Percentiles rank a stretch among this genome's conserved stretches.
Conservation (phyloP, 306 rosid genomes). For the Rubus idaeus region DNA sequence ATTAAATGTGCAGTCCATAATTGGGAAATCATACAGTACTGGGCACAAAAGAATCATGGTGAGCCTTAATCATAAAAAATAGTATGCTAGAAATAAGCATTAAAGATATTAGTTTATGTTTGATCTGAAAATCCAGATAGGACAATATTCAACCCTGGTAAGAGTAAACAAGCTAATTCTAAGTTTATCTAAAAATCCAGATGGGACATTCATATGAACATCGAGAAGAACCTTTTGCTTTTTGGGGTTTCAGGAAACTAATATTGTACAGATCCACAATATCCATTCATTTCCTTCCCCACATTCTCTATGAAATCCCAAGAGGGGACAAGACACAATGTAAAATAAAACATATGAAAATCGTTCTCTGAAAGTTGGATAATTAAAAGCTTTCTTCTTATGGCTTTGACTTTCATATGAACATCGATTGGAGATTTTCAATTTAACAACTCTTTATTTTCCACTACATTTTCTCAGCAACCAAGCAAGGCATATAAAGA, state of each 20-base stretch:
- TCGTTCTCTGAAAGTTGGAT: neutral
- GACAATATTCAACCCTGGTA: too few species aligned
- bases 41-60: neutral
- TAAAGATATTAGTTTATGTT: neutral
- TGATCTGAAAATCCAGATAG: neutral
- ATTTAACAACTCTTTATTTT: neutral
- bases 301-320: slow-evolving; percentile 25
- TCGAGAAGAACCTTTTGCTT: neutral
- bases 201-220: neutral
- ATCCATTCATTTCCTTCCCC: slow-evolving; percentile 6
- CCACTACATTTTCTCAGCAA: slow-evolving; percentile 16
- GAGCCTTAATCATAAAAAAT: neutral
- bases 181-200: neutral
- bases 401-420: neutral
- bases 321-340: neutral
- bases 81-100: neutral
- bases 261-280: neutral
- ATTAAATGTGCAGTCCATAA: neutral
- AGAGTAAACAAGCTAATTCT: too few species aligned
- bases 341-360: neutral
- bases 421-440: neutral
- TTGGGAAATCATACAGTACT: neutral
- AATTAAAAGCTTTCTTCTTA: neutral
- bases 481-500: slow-evolving; percentile 10
- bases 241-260: slow-evolving; percentile 9